Conservation (phyloP, 23 red algal species). For the Cyanidium caldarium region DNA sequence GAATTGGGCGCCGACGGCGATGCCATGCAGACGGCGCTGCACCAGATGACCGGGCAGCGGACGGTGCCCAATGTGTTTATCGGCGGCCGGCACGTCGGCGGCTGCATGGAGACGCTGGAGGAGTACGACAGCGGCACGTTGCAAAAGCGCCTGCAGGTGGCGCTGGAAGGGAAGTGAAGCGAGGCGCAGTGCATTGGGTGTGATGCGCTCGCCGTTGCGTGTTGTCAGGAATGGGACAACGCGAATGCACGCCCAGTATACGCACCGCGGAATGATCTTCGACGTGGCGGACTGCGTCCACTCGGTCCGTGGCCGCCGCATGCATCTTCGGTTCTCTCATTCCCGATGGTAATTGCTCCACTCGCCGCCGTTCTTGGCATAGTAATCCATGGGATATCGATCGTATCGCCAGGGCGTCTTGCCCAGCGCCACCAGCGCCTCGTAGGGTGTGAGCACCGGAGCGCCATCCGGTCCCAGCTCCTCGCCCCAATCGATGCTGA, state of each 20-base stretch:
- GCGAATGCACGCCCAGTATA: no score
- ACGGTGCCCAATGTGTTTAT: constrained; percentile 91
- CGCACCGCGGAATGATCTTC: no score
- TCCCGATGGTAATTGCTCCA: constrained; percentile 79
- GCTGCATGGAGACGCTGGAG: constrained; percentile 28
- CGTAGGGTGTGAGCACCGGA: constrained; percentile 61
- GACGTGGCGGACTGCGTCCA: no score
- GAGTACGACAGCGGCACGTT: constrained; percentile 9
- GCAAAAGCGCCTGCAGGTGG: not conserved
- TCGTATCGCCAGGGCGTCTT: constrained; percentile 30
- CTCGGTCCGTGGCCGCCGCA: no score
- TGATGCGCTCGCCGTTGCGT: no score
- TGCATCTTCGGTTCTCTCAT: no score
- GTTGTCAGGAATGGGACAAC: no score
- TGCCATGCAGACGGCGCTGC: constrained; percentile 35
- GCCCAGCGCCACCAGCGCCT: constrained; percentile 57
- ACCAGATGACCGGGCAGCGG: constrained; percentile 44
- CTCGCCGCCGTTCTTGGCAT: constrained; percentile 63
- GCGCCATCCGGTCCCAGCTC: constrained; percentile 17
- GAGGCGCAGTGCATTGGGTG: no score
- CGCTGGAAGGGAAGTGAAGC: no score
- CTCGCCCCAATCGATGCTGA: constrained; percentile 97
- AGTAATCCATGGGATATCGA: constrained; percentile 95
- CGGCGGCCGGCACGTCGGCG: constrained; percentile 55
- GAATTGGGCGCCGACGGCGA: constrained; percentile 28